Conservation (phyloP, 2,329 filamentous ascomycete species). For the Monosporascus sp. region DNA sequence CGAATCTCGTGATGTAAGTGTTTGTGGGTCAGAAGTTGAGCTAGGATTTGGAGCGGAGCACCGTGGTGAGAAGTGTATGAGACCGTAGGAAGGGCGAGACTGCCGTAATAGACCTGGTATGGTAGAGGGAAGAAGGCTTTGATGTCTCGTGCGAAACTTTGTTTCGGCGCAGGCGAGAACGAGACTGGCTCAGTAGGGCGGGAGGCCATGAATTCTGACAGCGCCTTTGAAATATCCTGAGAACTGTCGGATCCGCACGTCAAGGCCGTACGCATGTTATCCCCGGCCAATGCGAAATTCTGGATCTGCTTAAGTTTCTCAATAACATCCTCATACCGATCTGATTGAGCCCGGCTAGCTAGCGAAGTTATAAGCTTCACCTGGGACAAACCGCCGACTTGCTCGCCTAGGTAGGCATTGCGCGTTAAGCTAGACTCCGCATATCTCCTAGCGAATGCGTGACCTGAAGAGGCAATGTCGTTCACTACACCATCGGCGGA, state of each 20-base stretch:
- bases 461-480: conserved; percentile 83
- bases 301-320: conserved; percentile 83
- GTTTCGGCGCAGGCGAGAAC: conserved; percentile 30
- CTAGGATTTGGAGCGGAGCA: conserved; percentile 79
- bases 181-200: conserved; percentile 43
- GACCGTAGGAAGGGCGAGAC: conserved; percentile 73
- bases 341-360: conserved; percentile 64
- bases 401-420: conserved; percentile 69
- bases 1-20: conserved; percentile 95
- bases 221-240: conserved; percentile 61
- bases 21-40: conserved; percentile 91
- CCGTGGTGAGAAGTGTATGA: conserved; percentile 73
- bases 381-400: conserved; percentile 86
- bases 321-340: conserved; percentile 70
- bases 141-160: conserved; percentile 40
- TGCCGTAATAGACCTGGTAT: conserved; percentile 95
- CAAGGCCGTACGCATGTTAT: conserved; percentile 70
- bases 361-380: conserved; percentile 78
- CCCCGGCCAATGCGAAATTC: conserved; percentile 64
- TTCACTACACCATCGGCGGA: conserved; percentile 88
- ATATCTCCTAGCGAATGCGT: conserved; percentile 78
- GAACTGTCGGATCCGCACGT: conserved; percentile 78
- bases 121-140: conserved; percentile 91
- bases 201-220: conserved; percentile 64
- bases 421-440: conserved; percentile 75